Evolutionary conservation across 208 protist genomes (phyloP).

Genomic region (Willaertia magna): DNA sequence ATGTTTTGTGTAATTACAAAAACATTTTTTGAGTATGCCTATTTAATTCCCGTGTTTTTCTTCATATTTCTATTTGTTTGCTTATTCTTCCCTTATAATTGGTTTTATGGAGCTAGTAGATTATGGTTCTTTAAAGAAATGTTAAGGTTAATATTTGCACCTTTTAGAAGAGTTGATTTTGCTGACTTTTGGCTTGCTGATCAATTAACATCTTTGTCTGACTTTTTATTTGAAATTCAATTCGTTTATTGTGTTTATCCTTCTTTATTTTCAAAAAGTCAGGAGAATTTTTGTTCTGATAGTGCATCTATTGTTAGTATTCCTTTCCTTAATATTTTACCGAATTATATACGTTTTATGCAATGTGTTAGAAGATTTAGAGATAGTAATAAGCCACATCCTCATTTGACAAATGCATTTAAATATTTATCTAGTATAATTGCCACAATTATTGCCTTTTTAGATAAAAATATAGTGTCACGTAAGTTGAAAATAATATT

Average conservation of each 20-base stretch:
- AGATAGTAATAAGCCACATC: slow-evolving; percentile 18
- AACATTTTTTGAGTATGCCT: slow-evolving; percentile 4
- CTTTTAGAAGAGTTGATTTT: slow-evolving; percentile 31
- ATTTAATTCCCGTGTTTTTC: slow-evolving; percentile 19
- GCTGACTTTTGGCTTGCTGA: slow-evolving; percentile 42
- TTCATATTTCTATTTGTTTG: slow-evolving; percentile 12
- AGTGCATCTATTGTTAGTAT: background rate
- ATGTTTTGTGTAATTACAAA: slow-evolving; percentile 13
- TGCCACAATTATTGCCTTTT: slow-evolving; percentile 15
- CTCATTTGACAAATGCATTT: slow-evolving; percentile 33
- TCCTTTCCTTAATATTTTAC: slow-evolving; percentile 20
- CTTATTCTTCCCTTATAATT: slow-evolving; percentile 8
- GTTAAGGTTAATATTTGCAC: slow-evolving; percentile 21
- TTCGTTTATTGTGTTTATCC: slow-evolving; percentile 34
- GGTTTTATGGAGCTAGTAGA: slow-evolving; percentile 14
- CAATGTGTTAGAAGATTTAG: slow-evolving; percentile 39
- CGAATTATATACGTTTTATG: slow-evolving; percentile 26
- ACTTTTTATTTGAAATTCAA: slow-evolving; percentile 31
- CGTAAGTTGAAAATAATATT: background rate
- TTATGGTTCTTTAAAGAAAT: slow-evolving; percentile 21
- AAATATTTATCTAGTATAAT: slow-evolving; percentile 37
- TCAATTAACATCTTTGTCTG: slow-evolving; percentile 26
- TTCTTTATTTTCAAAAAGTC: background rate
- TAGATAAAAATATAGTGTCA: background rate
- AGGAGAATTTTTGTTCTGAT: background rate